phyloP scores from a whole-genome alignment of 129 eudicot species.

The Flaveria ramosissima region DNA sequence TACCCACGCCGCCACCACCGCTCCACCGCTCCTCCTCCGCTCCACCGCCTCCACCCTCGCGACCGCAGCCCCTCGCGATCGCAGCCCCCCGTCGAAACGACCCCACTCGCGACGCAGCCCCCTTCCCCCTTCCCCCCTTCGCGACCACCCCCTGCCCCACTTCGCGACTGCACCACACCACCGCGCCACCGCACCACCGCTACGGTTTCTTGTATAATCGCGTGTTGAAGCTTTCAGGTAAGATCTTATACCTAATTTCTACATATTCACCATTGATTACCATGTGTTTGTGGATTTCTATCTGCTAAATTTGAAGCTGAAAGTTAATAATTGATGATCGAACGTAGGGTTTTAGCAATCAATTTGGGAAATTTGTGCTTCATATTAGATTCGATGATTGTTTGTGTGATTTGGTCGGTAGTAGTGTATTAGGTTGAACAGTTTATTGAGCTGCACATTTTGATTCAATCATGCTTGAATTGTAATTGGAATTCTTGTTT shows the following conservation, averaged over 20 bases:
- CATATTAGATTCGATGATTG: too few relatives aligned
- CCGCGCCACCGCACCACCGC: too few relatives aligned
- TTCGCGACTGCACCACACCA: too few relatives aligned
- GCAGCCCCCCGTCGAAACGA: too few relatives aligned
- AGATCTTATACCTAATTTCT: slow-evolving; percentile 4
- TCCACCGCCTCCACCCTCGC: too few relatives aligned
- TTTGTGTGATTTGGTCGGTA: neutral
- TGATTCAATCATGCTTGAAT: neutral
- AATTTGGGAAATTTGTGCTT: neutral
- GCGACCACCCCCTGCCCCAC: too few relatives aligned
- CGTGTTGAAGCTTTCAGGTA: slow-evolving; percentile 20
- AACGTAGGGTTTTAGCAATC: slow-evolving; percentile 12
- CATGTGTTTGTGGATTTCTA: neutral
- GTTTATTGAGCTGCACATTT: neutral
- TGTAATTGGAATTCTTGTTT: neutral
- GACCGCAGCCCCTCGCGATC: too few relatives aligned
- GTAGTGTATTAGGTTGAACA: neutral
- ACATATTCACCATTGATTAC: neutral
- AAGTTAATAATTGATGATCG: slow-evolving; percentile 7
- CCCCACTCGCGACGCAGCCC: too few relatives aligned
- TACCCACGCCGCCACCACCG: too few relatives aligned
- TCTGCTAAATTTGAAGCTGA: slow-evolving; percentile 8
- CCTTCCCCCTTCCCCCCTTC: too few relatives aligned
- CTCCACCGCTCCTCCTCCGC: too few relatives aligned
- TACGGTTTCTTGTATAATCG: slow-evolving; percentile 14